Conservation (phyloP, 2,329 filamentous ascomycete species). For the Colletotrichum karsti region DNA sequence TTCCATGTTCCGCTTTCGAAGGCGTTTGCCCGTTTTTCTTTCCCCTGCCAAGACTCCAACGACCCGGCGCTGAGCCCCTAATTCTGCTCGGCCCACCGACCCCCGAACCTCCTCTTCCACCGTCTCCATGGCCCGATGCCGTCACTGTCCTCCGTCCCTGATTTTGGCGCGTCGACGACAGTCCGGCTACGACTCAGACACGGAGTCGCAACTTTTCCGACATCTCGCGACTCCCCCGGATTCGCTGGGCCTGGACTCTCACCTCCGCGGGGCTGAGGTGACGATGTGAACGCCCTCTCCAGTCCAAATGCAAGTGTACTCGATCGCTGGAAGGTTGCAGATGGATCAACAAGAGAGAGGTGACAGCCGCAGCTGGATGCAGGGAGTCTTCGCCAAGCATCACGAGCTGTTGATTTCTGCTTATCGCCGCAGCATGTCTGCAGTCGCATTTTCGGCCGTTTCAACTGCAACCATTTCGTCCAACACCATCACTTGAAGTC, state of each 20-base stretch:
- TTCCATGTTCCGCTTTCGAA: conserved; percentile 8
- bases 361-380: neutral
- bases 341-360: neutral
- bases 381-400: neutral
- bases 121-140: conserved; percentile 6
- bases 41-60: conserved; percentile 23
- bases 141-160: conserved; percentile 22
- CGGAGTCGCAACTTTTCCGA: conserved; percentile 5
- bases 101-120: conserved; percentile 20
- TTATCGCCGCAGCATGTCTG: neutral
- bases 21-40: conserved; percentile 13
- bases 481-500: neutral
- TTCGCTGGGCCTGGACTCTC: conserved; percentile 4
- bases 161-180: conserved; percentile 10
- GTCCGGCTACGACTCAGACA: neutral
- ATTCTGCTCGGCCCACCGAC: conserved; percentile 19
- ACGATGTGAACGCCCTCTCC: conserved; percentile 1
- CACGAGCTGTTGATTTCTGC: neutral
- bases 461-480: neutral
- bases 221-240: conserved; percentile 7
- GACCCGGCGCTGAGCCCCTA: conserved; percentile 21
- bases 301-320: neutral
- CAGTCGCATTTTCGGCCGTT: conserved; percentile 4
- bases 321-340: neutral
- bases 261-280: neutral